These are phyloP conservation scores for Cicer chorassanicum DNA, from an alignment of 306 rosid species.

Conservation along the genomic window DNA sequence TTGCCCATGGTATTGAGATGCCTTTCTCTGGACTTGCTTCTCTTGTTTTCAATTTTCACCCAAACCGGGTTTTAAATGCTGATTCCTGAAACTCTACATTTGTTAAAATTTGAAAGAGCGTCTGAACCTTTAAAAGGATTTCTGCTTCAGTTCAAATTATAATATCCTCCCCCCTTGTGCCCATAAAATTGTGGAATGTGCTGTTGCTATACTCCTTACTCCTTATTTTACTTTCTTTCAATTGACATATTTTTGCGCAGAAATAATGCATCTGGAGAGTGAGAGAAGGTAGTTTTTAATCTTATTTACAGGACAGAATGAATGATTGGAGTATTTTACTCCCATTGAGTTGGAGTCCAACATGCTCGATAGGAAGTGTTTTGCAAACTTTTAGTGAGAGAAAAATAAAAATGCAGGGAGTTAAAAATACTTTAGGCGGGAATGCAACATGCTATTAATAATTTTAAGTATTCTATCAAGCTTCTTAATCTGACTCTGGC, in stretches of 20 bases:
- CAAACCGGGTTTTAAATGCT: constrained; percentile 3
- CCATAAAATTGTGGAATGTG: constrained; percentile 19
- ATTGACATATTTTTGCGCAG: background rate
- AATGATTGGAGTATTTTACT: constrained; percentile 8
- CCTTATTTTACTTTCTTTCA: too few species aligned
- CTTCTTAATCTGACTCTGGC: constrained; percentile 19
- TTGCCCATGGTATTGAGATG: constrained; percentile 59
- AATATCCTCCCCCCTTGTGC: background rate
- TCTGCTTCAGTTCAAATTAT: constrained; percentile 9
- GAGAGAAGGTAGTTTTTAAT: constrained; percentile 15
- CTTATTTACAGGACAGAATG: background rate
- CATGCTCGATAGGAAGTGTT: background rate
- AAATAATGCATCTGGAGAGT: constrained; percentile 3
- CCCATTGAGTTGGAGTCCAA: constrained; percentile 7
- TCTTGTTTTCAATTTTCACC: constrained; percentile 17
- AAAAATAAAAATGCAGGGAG: constrained; percentile 20
- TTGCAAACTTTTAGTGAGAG: constrained; percentile 27
- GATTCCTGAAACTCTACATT: constrained; percentile 1
- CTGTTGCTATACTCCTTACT: constrained; percentile 1
- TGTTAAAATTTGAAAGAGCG: constrained; percentile 10
- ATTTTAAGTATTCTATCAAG: background rate
- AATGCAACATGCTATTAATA: constrained; percentile 15
- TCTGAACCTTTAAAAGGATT: constrained; percentile 1
- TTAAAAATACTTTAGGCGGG: constrained; percentile 14
- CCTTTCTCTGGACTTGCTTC: constrained; percentile 17